A percentile compares a stretch with the other conserved stretches of the same genome.
Evolutionary conservation across 345 rosid species (phyloP).

Genomic region (Brassica juncea): DNA sequence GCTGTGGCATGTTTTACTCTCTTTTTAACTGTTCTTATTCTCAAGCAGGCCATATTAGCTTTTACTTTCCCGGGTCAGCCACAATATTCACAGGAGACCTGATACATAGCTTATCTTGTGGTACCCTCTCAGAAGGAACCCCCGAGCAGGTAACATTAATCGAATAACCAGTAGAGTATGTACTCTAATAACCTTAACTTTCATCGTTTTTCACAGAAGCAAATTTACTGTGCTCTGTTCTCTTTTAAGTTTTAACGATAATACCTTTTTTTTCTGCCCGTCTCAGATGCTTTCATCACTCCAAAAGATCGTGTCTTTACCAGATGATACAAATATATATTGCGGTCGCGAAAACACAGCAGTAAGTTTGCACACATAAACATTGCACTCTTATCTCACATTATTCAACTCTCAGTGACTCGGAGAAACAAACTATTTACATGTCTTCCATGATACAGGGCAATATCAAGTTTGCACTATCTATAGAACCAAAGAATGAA

Average conservation of each 20-base stretch:
- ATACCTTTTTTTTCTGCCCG: not conserved
- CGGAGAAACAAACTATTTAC: constrained; percentile 15
- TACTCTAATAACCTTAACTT: not conserved
- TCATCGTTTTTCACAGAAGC: not conserved
- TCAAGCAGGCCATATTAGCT: constrained; percentile 87
- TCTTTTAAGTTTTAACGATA: constrained; percentile 6
- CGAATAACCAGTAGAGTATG: not conserved
- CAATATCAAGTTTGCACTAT: constrained; percentile 86
- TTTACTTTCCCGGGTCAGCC: constrained; percentile 88
- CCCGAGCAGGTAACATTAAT: constrained; percentile 68
- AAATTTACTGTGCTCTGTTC: constrained; percentile 21
- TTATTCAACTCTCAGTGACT: constrained; percentile 1
- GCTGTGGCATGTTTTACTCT: not conserved
- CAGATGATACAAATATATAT: constrained; percentile 80
- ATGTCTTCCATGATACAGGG: constrained; percentile 52
- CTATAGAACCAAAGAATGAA: constrained; percentile 88
- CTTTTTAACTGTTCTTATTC: constrained; percentile 18
- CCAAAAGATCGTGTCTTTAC: constrained; percentile 68
- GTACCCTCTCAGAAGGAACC: constrained; percentile 91
- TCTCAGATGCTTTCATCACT: constrained; percentile 89
- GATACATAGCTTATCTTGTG: constrained; percentile 94
- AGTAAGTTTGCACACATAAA: constrained; percentile 50
- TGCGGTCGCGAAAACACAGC: constrained; percentile 93
- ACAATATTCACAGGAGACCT: constrained; percentile 92
- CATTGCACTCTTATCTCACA: not conserved